Conservation (phyloP, 345 rosid species). For the Salix brachista region DNA sequence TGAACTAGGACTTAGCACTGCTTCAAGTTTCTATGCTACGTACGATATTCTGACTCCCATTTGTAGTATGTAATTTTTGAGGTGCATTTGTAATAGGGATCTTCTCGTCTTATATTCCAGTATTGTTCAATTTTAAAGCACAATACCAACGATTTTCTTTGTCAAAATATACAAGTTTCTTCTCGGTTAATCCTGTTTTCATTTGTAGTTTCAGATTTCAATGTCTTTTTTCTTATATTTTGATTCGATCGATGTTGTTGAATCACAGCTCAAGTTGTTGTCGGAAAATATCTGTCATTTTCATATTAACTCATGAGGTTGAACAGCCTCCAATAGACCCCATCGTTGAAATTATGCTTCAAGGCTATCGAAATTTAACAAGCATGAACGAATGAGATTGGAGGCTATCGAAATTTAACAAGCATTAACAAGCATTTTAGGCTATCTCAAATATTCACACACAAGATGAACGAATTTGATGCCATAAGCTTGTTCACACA, state of each 20-base stretch:
- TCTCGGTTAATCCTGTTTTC: too few relatives aligned
- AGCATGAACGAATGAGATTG: too few relatives aligned
- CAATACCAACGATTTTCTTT: too few relatives aligned
- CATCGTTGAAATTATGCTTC: too few relatives aligned
- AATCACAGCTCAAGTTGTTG: background rate
- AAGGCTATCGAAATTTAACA: background rate
- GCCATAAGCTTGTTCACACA: background rate
- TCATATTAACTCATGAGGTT: background rate
- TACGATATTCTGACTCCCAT: background rate
- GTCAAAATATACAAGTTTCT: too few relatives aligned
- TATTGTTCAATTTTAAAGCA: too few relatives aligned
- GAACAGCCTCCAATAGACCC: background rate
- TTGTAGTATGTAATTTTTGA: constrained; percentile 4
- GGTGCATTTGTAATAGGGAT: background rate
- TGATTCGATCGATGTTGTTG: background rate
- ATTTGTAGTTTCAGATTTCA: too few relatives aligned
- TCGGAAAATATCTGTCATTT: background rate
- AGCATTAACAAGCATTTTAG: background rate
- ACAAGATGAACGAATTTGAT: too few relatives aligned
- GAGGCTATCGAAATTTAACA: background rate
- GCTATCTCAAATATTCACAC: background rate
- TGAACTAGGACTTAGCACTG: background rate
- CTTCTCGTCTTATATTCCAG: too few relatives aligned
- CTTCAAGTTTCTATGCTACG: background rate
- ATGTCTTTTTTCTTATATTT: background rate